Conservation (phyloP, 768 basidiomycete genomes). For the Psilocybe sp. region DNA sequence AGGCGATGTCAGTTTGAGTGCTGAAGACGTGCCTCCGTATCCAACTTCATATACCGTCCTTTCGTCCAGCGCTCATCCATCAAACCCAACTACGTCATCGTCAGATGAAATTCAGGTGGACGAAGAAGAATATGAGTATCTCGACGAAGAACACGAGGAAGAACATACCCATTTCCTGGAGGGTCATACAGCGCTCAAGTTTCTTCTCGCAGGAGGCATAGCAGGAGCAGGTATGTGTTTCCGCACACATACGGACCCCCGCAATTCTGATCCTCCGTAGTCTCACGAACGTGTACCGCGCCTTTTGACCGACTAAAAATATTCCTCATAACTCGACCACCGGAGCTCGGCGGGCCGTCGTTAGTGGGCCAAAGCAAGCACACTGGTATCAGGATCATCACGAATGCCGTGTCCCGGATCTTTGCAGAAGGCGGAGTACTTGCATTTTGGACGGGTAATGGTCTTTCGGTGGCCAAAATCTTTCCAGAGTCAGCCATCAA, state of each 20-base stretch:
- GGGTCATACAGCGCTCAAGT: conserved; percentile 76
- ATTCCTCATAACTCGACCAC: conserved; percentile 88
- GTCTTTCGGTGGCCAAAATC: conserved; percentile 91
- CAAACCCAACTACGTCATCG: conserved; percentile 9
- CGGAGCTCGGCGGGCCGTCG: conserved; percentile 61
- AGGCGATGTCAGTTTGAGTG: conserved; percentile 80
- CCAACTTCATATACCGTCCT: conserved; percentile 17
- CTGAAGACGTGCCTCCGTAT: conserved; percentile 64
- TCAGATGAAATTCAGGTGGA: conserved; percentile 26
- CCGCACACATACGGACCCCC: background rate
- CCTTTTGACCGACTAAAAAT: conserved; percentile 97
- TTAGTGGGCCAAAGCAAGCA: conserved; percentile 36
- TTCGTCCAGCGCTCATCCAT: conserved; percentile 9
- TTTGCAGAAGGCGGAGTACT: conserved; percentile 87
- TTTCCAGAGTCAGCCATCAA: conserved; percentile 99
- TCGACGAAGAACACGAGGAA: conserved; percentile 54
- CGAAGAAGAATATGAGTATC: conserved; percentile 41
- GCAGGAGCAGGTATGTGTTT: conserved; percentile 81
- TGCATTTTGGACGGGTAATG: conserved; percentile 98
- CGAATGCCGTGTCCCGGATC: conserved; percentile 72
- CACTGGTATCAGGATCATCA: conserved; percentile 63
- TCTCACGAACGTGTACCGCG: conserved; percentile 94
- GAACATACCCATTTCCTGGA: conserved; percentile 65
- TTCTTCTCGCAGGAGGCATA: conserved; percentile 89
- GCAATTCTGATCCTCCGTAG: conserved; percentile 36